Base-by-base conservation (phyloP, 2,329 filamentous ascomycete genomes). In the Neopestalotiopsis sp. region DNA sequence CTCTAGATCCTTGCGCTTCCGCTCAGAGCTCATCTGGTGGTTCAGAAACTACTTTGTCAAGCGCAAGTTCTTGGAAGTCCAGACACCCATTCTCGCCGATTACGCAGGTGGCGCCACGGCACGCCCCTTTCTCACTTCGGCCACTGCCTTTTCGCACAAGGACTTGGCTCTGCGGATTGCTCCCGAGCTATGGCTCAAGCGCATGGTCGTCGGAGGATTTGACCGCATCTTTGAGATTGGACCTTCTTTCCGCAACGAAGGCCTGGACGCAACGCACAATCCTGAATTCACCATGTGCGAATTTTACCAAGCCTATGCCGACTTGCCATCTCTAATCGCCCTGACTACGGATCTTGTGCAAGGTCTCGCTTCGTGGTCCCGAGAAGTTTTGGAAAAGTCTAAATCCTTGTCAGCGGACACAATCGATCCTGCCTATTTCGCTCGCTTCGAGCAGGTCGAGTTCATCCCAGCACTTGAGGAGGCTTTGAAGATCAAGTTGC, bases 261-360 rank as follows among this genome's bases (percentile, higher is more conserved):
- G 94, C 79, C 83, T 97, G 45, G 95, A 98, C 79, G 88, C 88
- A 38, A 97, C 94, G 0, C 96, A 99, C 79, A 99, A 99, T 77
- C 95, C 96, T 0, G 96, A 99, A 78, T 99, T 98, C 81, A 96
- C 93, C 59, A 98, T 94, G 70, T 98, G 95, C 84, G 96, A 99
- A 81, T 98, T 97, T 82, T 99, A 99, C 81, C 91, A 92, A 70
- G 91, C 95, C 2, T 97, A 95, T 76, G 90, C 92, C 70, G 92
- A 91, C 72, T 86, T 98, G 0, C 83, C 90, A 45, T 89, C 93
- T 57, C 83, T 98, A 65, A 94, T 97, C 76, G 78, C 80, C 24
- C 89, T 90, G 77, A 98, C 95, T 0, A 92, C 96, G 78, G 83
- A 86, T 14, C 81, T 98, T 62, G 81, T 98, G 40, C 83, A 78